Evolutionary conservation across 768 basidiomycete genomes (phyloP).

Genomic region (Dioszegia hungarica): DNA sequence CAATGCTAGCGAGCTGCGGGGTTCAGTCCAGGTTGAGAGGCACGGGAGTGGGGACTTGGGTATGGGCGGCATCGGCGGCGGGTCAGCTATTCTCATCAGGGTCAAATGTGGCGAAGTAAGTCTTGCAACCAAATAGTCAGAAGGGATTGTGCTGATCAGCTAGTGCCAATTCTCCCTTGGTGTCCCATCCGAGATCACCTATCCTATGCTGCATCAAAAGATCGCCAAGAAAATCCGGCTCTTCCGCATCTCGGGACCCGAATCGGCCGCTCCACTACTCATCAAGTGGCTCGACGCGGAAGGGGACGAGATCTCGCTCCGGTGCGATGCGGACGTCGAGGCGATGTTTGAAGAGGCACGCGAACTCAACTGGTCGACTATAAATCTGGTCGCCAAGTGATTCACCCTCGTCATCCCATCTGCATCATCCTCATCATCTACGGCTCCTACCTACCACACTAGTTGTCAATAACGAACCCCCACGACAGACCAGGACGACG

Average conservation of each 20-base stretch:
- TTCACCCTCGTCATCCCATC: no score
- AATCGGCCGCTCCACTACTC: slow-evolving; percentile 7
- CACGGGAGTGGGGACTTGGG: neutral
- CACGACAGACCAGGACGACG: no score
- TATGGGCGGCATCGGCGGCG: neutral
- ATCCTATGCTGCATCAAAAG: slow-evolving; percentile 76
- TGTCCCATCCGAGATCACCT: slow-evolving; percentile 73
- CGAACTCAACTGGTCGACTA: slow-evolving; percentile 14
- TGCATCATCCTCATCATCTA: no score
- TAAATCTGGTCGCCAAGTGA: slow-evolving; percentile 21
- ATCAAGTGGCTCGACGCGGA: slow-evolving; percentile 40
- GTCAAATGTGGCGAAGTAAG: slow-evolving; percentile 72
- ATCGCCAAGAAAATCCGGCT: slow-evolving; percentile 89
- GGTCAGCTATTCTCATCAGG: slow-evolving; percentile 59
- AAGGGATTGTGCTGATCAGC: no score
- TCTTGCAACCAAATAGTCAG: no score
- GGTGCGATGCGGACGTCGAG: slow-evolving; percentile 38
- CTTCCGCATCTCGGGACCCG: slow-evolving; percentile 73
- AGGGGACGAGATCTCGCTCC: slow-evolving; percentile 34
- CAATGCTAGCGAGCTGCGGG: slow-evolving; percentile 10
- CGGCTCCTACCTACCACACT: no score
- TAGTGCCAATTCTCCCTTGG: slow-evolving; percentile 91
- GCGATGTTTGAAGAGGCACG: slow-evolving; percentile 38
- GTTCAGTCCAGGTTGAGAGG: neutral
- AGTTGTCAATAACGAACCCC: no score